Percentiles rank a stretch among this genome's conserved stretches.
Evolutionary conservation across 208 protist species (phyloP).

Genomic region (Leishmania braziliensis): DNA sequence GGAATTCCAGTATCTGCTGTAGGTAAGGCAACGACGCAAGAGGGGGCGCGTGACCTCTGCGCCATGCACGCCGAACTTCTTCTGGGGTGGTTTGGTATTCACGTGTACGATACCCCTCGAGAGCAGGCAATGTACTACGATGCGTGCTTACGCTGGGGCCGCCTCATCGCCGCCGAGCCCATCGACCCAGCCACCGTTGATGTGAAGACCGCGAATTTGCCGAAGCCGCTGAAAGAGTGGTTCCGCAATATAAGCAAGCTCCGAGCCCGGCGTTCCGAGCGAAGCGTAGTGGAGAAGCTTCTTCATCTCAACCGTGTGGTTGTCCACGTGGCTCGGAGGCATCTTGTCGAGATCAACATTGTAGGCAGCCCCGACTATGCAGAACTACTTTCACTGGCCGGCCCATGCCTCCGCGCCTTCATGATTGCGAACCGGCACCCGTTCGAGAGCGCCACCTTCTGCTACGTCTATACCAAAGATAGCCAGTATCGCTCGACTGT

Average conservation of each 20-base stretch:
- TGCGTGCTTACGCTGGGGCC: conserved; percentile 64
- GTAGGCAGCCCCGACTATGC: conserved; percentile 21
- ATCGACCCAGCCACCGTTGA: conserved; percentile 20
- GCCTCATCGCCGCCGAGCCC: conserved; percentile 29
- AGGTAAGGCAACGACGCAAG: conserved; percentile 54
- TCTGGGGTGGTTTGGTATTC: conserved; percentile 60
- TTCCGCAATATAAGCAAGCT: conserved; percentile 29
- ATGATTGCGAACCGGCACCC: conserved; percentile 57
- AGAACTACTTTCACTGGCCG: conserved; percentile 43
- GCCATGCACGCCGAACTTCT: conserved; percentile 81
- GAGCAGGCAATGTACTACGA: conserved; percentile 61
- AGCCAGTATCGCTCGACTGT: conserved; percentile 55
- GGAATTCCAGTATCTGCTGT: conserved; percentile 28
- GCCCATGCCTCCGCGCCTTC: conserved; percentile 53
- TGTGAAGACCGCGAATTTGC: conserved; percentile 8
- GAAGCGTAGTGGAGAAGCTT: conserved; percentile 37
- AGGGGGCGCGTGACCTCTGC: conserved; percentile 43
- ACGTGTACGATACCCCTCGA: conserved; percentile 24
- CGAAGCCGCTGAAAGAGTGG: conserved; percentile 65
- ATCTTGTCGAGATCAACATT: conserved; percentile 64
- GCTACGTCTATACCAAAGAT: conserved; percentile 36
- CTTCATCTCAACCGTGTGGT: conserved; percentile 38
- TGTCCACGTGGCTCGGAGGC: conserved; percentile 36
- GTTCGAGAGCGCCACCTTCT: conserved; percentile 53
- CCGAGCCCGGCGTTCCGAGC: conserved; percentile 30